These are phyloP conservation scores for Mayamaea pseudoterrestris DNA, from an alignment of 108 stramenopile species.

Conservation along the genomic window DNA sequence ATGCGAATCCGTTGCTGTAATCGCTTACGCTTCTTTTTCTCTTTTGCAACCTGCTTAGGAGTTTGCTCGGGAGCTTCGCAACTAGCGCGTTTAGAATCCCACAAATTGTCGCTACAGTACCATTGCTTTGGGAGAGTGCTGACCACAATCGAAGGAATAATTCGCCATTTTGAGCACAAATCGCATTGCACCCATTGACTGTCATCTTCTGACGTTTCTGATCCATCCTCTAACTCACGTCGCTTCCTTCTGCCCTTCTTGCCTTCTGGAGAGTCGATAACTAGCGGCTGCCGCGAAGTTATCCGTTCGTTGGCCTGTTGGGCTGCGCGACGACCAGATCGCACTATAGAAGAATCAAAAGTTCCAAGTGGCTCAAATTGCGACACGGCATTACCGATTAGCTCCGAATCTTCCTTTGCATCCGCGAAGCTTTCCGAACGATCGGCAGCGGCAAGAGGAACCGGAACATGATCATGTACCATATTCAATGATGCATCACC, in stretches of 20 bases:
- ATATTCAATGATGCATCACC: neutral
- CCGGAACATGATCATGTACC: neutral
- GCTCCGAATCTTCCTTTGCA: constrained; percentile 2
- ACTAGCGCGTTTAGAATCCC: constrained; percentile 58
- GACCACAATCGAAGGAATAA: constrained; percentile 49
- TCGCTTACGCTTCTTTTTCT: constrained; percentile 8
- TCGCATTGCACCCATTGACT: constrained; percentile 76
- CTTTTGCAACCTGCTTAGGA: constrained; percentile 1
- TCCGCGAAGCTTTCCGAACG: neutral
- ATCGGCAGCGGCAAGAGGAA: no score
- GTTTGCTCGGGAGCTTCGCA: constrained; percentile 72
- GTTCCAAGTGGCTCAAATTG: no score
- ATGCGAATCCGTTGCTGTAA: constrained; percentile 10
- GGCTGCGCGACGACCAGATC: constrained; percentile 53
- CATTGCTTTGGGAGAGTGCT: constrained; percentile 61
- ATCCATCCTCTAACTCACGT: neutral
- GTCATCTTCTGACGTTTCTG: neutral
- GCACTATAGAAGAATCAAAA: no score
- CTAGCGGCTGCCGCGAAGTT: constrained; percentile 2
- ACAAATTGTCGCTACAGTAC: constrained; percentile 75
- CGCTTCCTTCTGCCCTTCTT: no score
- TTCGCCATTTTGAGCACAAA: constrained; percentile 72
- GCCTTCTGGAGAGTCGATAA: no score
- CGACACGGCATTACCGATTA: no score
- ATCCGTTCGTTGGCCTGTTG: constrained; percentile 58